Evolutionary conservation across 306 rosid species (phyloP).

Genomic region (Glycyrrhiza uralensis): DNA sequence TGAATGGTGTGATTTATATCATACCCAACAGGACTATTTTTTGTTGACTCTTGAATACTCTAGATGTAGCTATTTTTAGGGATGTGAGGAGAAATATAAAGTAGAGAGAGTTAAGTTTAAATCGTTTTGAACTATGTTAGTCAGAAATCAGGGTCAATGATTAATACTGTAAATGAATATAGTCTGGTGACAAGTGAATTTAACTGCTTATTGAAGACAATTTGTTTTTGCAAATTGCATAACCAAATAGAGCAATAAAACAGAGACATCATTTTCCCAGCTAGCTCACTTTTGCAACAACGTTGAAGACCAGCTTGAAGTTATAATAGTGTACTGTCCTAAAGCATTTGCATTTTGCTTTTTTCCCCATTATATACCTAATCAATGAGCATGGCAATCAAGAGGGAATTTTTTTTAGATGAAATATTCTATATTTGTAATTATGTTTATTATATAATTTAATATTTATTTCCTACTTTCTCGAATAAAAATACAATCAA

Average conservation of each 20-base stretch:
- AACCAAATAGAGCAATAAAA: constrained; percentile 5
- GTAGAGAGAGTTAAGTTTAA: neutral
- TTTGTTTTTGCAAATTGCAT: constrained; percentile 15
- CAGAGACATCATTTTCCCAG: constrained; percentile 5
- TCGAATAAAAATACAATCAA: too few species aligned
- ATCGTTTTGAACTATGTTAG: neutral
- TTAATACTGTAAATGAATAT: neutral
- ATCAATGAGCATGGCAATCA: neutral
- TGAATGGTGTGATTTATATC: constrained; percentile 1
- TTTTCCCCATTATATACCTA: neutral
- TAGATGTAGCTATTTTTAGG: neutral
- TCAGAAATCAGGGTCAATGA: constrained; percentile 8
- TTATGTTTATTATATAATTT: too few species aligned
- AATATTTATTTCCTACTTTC: too few species aligned
- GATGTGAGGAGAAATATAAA: neutral
- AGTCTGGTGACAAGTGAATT: constrained; percentile 25
- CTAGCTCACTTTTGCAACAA: neutral
- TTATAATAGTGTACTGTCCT: neutral
- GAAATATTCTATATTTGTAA: too few species aligned
- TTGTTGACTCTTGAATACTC: neutral
- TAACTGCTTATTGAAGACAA: constrained; percentile 17
- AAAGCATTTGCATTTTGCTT: neutral
- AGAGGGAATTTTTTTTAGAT: neutral
- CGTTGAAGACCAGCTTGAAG: neutral
- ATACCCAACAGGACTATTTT: neutral